A percentile compares a stretch with the other conserved stretches of the same genome.
Conservation (phyloP, 2,329 filamentous ascomycete genomes). For the Arachnomyces sp. region DNA sequence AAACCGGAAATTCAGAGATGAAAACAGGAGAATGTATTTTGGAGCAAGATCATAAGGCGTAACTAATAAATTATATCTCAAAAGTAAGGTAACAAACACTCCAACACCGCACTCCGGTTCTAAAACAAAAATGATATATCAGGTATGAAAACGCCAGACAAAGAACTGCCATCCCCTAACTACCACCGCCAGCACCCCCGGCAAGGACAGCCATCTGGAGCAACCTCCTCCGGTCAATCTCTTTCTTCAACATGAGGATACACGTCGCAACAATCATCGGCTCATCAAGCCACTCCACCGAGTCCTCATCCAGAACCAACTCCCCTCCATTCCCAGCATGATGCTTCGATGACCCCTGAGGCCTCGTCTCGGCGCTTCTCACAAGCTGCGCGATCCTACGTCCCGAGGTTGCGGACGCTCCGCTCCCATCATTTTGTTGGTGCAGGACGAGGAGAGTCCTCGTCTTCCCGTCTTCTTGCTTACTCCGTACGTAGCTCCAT, state of each 20-base stretch:
- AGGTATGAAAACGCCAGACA: no score
- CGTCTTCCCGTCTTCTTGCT: slow-evolving; percentile 27
- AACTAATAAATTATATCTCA: no score
- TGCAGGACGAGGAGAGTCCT: slow-evolving; percentile 21
- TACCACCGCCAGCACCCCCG: not conserved
- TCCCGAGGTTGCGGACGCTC: slow-evolving; percentile 1
- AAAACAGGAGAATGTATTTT: no score
- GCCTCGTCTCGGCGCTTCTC: slow-evolving; percentile 33
- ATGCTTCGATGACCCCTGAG: slow-evolving; percentile 27
- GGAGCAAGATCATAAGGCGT: no score
- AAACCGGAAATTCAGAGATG: no score
- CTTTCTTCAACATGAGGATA: slow-evolving; percentile 57
- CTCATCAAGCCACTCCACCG: slow-evolving; percentile 30
- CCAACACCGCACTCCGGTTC: no score
- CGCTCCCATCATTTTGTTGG: slow-evolving; percentile 8
- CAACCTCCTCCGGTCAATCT: slow-evolving; percentile 50
- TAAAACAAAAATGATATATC: no score
- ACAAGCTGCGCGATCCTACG: slow-evolving; percentile 31
- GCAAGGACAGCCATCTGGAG: slow-evolving; percentile 40
- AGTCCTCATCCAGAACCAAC: slow-evolving; percentile 46
- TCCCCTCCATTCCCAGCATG: slow-evolving; percentile 36
- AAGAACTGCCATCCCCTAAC: no score
- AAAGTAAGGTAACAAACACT: no score
- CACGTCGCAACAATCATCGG: slow-evolving; percentile 49
- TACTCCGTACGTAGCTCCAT: slow-evolving; percentile 48